A percentile compares a stretch with the other conserved stretches of the same genome.
Conservation (phyloP, 2,329 filamentous ascomycete species). For the Cladophialophora psammophila region DNA sequence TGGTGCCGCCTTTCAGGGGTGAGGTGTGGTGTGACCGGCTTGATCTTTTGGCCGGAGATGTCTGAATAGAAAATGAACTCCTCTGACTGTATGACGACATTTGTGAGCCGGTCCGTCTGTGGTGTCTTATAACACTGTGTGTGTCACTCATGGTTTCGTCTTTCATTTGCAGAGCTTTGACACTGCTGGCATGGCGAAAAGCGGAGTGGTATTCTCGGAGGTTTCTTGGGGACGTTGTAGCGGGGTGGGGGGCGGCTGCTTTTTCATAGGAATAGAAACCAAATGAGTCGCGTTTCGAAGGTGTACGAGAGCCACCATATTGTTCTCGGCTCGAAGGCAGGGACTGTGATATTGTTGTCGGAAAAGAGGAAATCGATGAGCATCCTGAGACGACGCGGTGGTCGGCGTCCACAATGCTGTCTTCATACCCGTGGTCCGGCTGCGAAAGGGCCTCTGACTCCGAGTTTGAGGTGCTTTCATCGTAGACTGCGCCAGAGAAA, state of each 20-base stretch:
- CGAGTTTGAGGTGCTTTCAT: slow-evolving; percentile 22
- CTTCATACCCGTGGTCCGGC: slow-evolving; percentile 20
- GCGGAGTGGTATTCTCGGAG: slow-evolving; percentile 45
- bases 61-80: slow-evolving; percentile 34
- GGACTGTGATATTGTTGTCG: slow-evolving; percentile 36
- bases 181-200: slow-evolving; percentile 56
- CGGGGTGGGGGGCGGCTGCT: background rate
- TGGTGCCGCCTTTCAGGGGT: slow-evolving; percentile 42
- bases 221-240: slow-evolving; percentile 17
- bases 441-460: slow-evolving; percentile 24
- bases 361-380: slow-evolving; percentile 41
- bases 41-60: slow-evolving; percentile 37
- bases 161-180: slow-evolving; percentile 53
- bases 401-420: slow-evolving; percentile 12
- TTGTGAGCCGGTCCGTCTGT: slow-evolving; percentile 33
- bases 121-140: slow-evolving; percentile 48
- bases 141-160: slow-evolving; percentile 49
- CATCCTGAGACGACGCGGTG: slow-evolving; percentile 32
- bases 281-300: slow-evolving; percentile 25
- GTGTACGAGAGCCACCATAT: slow-evolving; percentile 28
- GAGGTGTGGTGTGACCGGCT: slow-evolving; percentile 28
- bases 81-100: slow-evolving; percentile 36
- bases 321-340: slow-evolving; percentile 23
- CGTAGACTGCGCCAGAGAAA: slow-evolving; percentile 31
- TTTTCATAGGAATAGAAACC: slow-evolving; percentile 7